These are phyloP conservation scores for Colletotrichum tropicale DNA, from an alignment of 2,329 filamentous ascomycete genomes.

Conservation along the genomic window DNA sequence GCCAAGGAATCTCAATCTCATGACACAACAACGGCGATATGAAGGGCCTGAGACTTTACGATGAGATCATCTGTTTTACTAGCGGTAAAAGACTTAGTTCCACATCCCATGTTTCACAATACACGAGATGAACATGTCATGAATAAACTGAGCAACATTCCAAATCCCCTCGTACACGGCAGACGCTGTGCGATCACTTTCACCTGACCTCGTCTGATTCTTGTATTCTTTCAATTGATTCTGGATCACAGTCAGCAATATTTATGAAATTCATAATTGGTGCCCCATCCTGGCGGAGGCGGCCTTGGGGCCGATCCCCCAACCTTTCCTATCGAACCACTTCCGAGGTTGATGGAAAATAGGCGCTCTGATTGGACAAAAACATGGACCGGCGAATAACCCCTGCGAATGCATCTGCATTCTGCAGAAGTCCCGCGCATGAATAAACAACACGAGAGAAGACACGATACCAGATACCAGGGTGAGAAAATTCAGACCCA, in stretches of 20 bases:
- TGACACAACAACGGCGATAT: not conserved
- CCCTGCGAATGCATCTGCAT: too few species aligned
- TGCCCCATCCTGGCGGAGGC: not conserved
- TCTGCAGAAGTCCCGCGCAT: not conserved
- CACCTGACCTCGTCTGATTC: too few species aligned
- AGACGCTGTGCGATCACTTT: too few species aligned
- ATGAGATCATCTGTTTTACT: not conserved
- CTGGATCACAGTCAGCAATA: too few species aligned
- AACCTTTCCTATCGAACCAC: not conserved
- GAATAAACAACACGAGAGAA: not conserved
- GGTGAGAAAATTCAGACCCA: not conserved
- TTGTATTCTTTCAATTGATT: too few species aligned
- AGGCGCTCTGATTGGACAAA: not conserved
- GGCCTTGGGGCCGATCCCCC: not conserved
- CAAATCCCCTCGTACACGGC: too few species aligned
- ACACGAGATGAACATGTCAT: not conserved
- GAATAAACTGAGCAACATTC: not conserved
- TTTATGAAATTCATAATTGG: too few species aligned
- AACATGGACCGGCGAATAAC: not conserved
- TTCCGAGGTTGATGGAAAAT: not conserved
- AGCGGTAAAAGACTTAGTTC: not conserved
- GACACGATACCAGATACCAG: not conserved
- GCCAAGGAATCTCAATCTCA: too few species aligned
- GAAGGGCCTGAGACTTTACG: not conserved
- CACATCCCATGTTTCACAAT: not conserved